These are phyloP conservation scores for Elsinoe fawcettii DNA, from an alignment of 2,329 filamentous ascomycete genomes.

Conservation along the genomic window DNA sequence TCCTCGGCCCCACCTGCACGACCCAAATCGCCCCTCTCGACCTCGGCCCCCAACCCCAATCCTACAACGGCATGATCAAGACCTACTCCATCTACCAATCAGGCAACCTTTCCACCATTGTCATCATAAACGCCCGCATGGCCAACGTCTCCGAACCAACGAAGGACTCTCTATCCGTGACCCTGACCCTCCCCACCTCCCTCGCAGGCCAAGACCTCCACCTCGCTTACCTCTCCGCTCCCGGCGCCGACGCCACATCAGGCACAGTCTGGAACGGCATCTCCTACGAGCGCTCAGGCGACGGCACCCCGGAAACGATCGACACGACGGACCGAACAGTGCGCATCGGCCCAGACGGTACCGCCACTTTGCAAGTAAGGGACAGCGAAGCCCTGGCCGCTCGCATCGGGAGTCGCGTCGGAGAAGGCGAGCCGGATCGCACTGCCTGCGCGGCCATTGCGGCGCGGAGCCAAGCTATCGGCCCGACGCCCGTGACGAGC, in stretches of 20 bases:
- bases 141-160: constrained; percentile 34
- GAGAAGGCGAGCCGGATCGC: constrained; percentile 17
- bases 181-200: constrained; percentile 33
- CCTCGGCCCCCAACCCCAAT: constrained; percentile 26
- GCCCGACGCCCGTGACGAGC: neutral
- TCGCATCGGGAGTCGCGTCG: constrained; percentile 36
- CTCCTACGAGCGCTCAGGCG: constrained; percentile 34
- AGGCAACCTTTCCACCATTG: constrained; percentile 35
- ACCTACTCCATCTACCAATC: constrained; percentile 41
- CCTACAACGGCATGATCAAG: constrained; percentile 36
- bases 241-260: constrained; percentile 37
- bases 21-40: constrained; percentile 36
- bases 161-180: constrained; percentile 36
- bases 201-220: constrained; percentile 38
- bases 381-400: constrained; percentile 43
- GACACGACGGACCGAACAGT: constrained; percentile 29
- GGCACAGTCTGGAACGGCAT: constrained; percentile 44
- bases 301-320: constrained; percentile 34
- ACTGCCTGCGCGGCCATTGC: constrained; percentile 13
- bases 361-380: constrained; percentile 31
- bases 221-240: constrained; percentile 41
- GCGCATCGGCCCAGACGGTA: constrained; percentile 30
- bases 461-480: neutral
- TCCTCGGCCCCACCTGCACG: constrained; percentile 41
- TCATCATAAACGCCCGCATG: constrained; percentile 41